These are phyloP conservation scores for Auxenochlorella protothecoides DNA, from an alignment of 139 green algal genomes.

Conservation along the genomic window DNA sequence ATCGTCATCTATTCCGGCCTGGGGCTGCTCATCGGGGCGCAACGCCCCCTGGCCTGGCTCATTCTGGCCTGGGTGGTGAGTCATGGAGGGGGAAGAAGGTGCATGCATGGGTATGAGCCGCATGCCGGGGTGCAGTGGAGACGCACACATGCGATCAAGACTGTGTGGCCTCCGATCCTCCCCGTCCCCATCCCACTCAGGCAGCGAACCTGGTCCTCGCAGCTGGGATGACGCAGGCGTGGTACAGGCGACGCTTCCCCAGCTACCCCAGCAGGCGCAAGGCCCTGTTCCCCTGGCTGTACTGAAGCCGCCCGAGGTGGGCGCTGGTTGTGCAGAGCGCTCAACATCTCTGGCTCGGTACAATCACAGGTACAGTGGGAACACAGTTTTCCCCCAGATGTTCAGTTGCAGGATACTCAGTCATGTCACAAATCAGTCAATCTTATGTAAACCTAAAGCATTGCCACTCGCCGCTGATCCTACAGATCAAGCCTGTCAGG, in stretches of 20 bases:
- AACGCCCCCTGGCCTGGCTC: conserved; percentile 7
- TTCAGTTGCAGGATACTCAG: background rate
- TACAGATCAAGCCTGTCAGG: background rate
- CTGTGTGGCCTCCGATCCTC: background rate
- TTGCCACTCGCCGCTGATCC: background rate
- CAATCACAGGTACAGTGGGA: background rate
- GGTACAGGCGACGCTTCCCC: conserved; percentile 48
- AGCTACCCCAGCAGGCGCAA: conserved; percentile 31
- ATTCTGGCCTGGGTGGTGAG: conserved; percentile 36
- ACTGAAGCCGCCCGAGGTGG: background rate
- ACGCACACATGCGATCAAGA: background rate
- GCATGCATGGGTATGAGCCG: background rate
- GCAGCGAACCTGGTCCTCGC: conserved; percentile 58
- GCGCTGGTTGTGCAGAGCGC: background rate
- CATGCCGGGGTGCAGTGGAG: background rate
- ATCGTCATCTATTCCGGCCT: conserved; percentile 68
- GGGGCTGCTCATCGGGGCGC: conserved; percentile 5
- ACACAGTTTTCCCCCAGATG: background rate
- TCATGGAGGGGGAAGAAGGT: background rate
- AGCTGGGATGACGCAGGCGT: conserved; percentile 41
- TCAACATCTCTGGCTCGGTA: background rate
- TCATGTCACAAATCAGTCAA: background rate
- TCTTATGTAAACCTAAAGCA: too few species aligned
- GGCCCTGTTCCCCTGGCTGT: conserved; percentile 33
- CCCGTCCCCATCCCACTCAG: conserved; percentile 16